phyloP scores from a whole-genome alignment of 2,329 filamentous ascomycete species.

The Cladophialophora carrionii region DNA sequence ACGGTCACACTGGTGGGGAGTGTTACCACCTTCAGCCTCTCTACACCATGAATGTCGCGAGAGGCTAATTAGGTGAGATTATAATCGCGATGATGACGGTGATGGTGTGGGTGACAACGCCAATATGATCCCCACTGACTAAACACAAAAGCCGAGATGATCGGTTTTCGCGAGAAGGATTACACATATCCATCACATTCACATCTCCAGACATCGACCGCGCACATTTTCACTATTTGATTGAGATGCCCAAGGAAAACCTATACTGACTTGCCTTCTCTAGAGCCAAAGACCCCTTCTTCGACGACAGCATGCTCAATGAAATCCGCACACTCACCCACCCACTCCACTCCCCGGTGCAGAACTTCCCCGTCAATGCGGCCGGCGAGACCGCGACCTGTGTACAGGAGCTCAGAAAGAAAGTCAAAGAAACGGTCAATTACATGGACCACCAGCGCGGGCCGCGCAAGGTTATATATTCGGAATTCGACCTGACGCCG shows the following conservation, averaged over 20 bases:
- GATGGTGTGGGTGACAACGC: neutral
- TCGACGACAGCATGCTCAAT: slow-evolving; percentile 14
- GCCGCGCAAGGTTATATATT: neutral
- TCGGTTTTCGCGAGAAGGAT: neutral
- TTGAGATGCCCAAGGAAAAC: neutral
- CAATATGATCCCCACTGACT: neutral
- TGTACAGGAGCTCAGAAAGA: slow-evolving; percentile 4
- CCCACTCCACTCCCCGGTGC: slow-evolving; percentile 22
- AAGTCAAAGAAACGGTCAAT: slow-evolving; percentile 11
- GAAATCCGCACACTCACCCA: slow-evolving; percentile 24
- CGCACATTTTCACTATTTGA: neutral
- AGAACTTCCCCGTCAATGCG: slow-evolving; percentile 9
- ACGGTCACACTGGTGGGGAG: neutral
- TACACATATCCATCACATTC: neutral
- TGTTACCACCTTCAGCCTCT: too few relatives aligned
- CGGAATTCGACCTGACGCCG: slow-evolving; percentile 1
- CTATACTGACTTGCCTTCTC: neutral
- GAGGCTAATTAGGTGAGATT: neutral
- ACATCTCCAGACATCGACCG: neutral
- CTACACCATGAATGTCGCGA: neutral
- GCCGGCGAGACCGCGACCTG: neutral
- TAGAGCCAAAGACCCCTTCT: slow-evolving; percentile 1
- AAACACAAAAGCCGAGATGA: neutral
- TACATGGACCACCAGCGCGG: neutral
- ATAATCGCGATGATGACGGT: neutral